Base-by-base conservation (phyloP, 495 filamentous ascomycete genomes). In the Penicillium coprophilum region DNA sequence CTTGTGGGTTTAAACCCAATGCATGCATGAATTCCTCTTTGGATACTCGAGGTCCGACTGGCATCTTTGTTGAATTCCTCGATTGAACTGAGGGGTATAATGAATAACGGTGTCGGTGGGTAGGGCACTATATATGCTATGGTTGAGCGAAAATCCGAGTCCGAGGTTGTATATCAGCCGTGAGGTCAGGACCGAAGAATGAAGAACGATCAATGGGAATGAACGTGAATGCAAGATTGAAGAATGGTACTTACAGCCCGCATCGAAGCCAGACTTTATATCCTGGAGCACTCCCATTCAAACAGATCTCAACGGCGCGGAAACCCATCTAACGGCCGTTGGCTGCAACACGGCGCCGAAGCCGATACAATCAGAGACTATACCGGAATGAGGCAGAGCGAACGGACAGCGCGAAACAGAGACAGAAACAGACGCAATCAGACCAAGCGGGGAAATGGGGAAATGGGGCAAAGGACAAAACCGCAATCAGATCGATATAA, bases 1-100 rank as follows among this genome's bases (percentile, higher is more conserved):
- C 67, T 8, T 73, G 69, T 8, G 74, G 65, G 49, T 69, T 71
- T 10, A 78, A 61, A 32, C 71, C 70, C 24, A 78, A 56, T 6
- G 74, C 72, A 11, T 65, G 64, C 71, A 78, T 76, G 53, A 78
- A 78, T 53, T 78, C 74, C 47, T 77, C 74, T 51, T 78, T 78
- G 27, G 74, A 74, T 53, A 71, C 75, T 56, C 75, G 71, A n/a
- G 74, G 74, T 6, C 73, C 73, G 46, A 76, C 74, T 9, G 71
- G 53, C 38, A 64, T 54, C n/a, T 62, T 67, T 75, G 45, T 36
- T 32, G 27, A 17, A 24, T n/a, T 30, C 24, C 15, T 32, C 24
- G 45, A 31, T 47, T 47, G 45, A n/a, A 36, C 8, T 2, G 32
- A 36, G n/a, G n/a, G n/a, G 32, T 6, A n/a, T 32, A 32, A 12